phyloP scores from a whole-genome alignment of 345 rosid species.

The Syzygium aromaticum region DNA sequence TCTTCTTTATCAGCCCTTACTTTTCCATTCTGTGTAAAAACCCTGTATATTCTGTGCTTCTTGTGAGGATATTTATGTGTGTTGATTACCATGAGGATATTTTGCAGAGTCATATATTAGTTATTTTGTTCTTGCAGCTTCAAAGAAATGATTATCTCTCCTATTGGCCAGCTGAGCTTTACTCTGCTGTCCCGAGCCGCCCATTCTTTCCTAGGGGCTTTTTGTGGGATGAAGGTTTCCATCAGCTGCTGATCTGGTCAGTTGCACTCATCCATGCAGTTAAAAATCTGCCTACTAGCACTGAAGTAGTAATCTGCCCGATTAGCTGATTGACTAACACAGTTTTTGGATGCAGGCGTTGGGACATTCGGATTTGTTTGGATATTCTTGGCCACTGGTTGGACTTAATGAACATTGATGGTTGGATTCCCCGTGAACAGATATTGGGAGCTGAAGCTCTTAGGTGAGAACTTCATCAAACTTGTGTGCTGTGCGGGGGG shows the following conservation, averaged over 20 bases:
- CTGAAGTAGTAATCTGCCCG: background rate
- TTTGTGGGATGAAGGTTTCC: constrained; percentile 99
- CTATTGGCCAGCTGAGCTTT: constrained; percentile 95
- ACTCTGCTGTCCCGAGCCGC: constrained; percentile 94
- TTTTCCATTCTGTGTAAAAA: background rate
- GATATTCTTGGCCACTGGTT: constrained; percentile 95
- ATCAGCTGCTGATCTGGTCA: constrained; percentile 79
- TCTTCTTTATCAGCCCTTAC: background rate
- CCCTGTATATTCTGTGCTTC: background rate
- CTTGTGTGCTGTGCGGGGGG: background rate
- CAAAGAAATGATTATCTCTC: constrained; percentile 38
- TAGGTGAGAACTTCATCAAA: constrained; percentile 33
- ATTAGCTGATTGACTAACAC: background rate
- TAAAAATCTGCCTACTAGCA: background rate
- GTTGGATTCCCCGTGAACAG: constrained; percentile 98
- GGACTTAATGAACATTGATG: constrained; percentile 85
- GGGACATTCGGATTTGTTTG: constrained; percentile 76
- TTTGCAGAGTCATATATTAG: background rate
- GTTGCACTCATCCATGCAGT: constrained; percentile 9
- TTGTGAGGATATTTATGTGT: background rate
- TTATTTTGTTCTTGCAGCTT: constrained; percentile 30
- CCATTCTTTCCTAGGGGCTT: constrained; percentile 90
- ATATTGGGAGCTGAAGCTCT: constrained; percentile 88
- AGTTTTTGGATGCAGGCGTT: constrained; percentile 46
- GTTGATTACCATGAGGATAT: background rate